Percentiles rank a stretch among this genome's conserved stretches.
Evolutionary conservation across 2,329 filamentous ascomycete species (phyloP).

Genomic region (Botrytis paeoniae): DNA sequence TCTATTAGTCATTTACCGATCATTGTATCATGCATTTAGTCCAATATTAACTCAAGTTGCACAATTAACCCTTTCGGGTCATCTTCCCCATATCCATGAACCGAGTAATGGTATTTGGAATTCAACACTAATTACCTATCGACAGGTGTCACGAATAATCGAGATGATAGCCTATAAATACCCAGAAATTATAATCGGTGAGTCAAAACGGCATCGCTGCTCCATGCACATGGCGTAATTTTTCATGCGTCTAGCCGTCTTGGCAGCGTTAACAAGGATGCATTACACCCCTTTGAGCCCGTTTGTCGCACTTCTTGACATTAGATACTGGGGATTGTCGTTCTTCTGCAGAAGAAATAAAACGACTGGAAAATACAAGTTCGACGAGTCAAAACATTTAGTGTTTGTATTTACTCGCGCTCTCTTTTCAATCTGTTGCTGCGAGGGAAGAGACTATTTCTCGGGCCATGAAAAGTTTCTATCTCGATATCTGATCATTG

Average conservation of each 20-base stretch:
- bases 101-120: not conserved
- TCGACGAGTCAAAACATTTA: not conserved
- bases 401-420: not conserved
- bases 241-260: not conserved
- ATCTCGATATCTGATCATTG: not conserved
- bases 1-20: too few species aligned
- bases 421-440: not conserved
- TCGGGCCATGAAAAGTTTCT: too few species aligned
- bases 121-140: too few species aligned
- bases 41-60: too few species aligned
- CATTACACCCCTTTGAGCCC: not conserved
- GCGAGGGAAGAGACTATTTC: not conserved
- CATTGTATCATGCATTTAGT: not conserved
- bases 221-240: not conserved
- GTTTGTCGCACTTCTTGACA: not conserved
- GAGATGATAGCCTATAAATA: not conserved
- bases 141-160: not conserved
- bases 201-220: not conserved
- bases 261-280: not conserved
- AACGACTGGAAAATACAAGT: not conserved
- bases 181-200: not conserved
- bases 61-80: not conserved
- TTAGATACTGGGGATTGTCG: not conserved
- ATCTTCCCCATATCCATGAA: not conserved
- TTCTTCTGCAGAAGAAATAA: not conserved